Evolutionary conservation across 192 early-diverging fungal genomes (phyloP), one percentile per base, ranked within the genome.

Genomic region (Kappamyces sp.): DNA sequence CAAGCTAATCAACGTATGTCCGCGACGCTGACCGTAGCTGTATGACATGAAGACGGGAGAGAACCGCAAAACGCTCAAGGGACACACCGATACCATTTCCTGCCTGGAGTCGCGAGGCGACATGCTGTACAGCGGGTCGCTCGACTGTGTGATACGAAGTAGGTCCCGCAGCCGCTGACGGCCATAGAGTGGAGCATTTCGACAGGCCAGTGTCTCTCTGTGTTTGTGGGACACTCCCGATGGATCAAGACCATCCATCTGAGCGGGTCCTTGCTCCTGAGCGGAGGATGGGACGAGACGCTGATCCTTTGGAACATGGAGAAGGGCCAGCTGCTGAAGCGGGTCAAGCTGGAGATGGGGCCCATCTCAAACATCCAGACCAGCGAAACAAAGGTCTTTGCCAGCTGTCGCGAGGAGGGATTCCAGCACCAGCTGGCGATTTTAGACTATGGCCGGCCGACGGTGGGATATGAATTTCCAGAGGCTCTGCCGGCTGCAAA

Each of bases 41-140:
- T 80, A 75, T 74, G 47, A 48, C 46, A 41, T 70, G 15, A 65
- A 73, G 48, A 69, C 67, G 9, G 70, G 69, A 6, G 67, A 80
- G 57, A 75, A 69, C 57, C 47, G 53, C 33, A 66, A 76, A 40
- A 77, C 72, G 4, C 60, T 80, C 45, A 58, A 66, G 50, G 78
- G 78, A 4, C 78, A 80, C 58, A 69, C 36, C 2, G 71, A 54
- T 2, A 71, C 72, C 40, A 72, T 80, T n/a, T 61, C 76, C 11
- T 68, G 68, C 41, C 45, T 79, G 15, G 30, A 66, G 0, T 72
- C 22, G 9, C 58, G 29, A 38, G 66, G 54, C 38, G 54, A 68
- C 36, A 49, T 29, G 14, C 41, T 71, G 7, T 71, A 66, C 49
- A 75, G 68, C 54, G 68, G 68, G n/a, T 75, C 73, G 4, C 47